Conservation (phyloP, 768 basidiomycete genomes). For the Agaricus blazei region DNA sequence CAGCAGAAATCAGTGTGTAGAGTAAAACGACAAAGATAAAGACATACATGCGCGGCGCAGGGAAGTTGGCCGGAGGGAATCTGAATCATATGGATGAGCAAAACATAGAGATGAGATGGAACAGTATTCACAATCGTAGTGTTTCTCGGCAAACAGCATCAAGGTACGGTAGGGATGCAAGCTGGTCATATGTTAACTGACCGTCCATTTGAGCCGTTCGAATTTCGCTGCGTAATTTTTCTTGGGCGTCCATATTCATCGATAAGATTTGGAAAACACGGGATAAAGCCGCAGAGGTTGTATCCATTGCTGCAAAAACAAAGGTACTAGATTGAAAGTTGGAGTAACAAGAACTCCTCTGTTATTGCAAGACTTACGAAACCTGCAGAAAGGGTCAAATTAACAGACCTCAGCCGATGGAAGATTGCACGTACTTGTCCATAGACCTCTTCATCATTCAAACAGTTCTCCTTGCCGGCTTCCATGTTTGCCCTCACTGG, state of each 20-base stretch:
- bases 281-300: conserved; percentile 18
- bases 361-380: neutral
- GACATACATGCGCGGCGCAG: conserved; percentile 16
- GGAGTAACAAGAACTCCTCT: neutral
- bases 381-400: neutral
- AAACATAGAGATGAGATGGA: neutral
- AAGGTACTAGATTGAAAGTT: conserved; percentile 13
- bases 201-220: conserved; percentile 20
- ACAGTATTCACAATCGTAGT: conserved; percentile 23
- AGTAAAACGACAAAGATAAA: neutral
- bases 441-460: conserved; percentile 28
- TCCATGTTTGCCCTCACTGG: conserved; percentile 32
- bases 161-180: conserved; percentile 29
- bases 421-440: conserved; percentile 24
- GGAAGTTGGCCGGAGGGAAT: conserved; percentile 19
- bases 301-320: conserved; percentile 21
- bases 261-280: conserved; percentile 16
- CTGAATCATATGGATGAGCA: conserved; percentile 1
- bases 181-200: conserved; percentile 30
- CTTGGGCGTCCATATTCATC: conserved; percentile 16
- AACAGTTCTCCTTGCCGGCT: conserved; percentile 24
- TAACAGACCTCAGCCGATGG: neutral
- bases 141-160: conserved; percentile 36
- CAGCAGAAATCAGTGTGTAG: no score
- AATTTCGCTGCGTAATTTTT: conserved; percentile 18